Base-by-base conservation (phyloP, 495 filamentous ascomycete genomes). In the Neurospora sp. region DNA sequence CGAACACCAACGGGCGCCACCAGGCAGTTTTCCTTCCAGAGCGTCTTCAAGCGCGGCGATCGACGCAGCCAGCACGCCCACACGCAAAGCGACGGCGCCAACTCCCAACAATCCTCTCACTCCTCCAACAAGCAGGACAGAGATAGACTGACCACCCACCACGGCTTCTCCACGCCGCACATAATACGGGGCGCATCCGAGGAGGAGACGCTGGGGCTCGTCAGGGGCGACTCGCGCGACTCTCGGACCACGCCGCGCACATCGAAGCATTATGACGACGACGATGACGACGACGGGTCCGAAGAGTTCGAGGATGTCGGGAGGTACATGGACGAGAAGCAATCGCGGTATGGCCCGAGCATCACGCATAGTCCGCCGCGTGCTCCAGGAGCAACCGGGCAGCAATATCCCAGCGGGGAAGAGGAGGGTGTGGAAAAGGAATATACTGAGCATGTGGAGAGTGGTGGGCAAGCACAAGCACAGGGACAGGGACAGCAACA, bases 11-110 rank as follows among this genome's bases (percentile, higher is more conserved):
- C 6, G 7, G 54, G 54, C 62, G 84, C 85, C n/a, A 83, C 81
- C 76, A 90, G 96, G 42, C 94, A 98, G 79, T 98, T 98, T 83
- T 94, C 91, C 38, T 98, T 98, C 86, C 91, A 94, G 77, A 91
- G 90, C 74, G 88, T 96, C 69, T 93, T 97, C 81, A 83, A 85
- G 73, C 79, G 82, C 27, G 54, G 54, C 14, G 54, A 66, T 66
- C 54, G 54, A 66, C 54, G 16, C 3, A 66, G 54, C 42, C 79
- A 83, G 69, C 84, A 84, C 59, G 48, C 62, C 77, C 85, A 78
- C 78, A 83, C 77, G 82, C 81, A 76, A 59, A 77, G 81, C 73
- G 78, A 79, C 70, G 82, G 80, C 74, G 81, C 54, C 27, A 35
- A 78, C 48, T 42, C 77, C 74, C 78, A 72, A 74, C 77, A 79